phyloP scores from a whole-genome alignment of 257 asterid species.

The Echium plantagineum region DNA sequence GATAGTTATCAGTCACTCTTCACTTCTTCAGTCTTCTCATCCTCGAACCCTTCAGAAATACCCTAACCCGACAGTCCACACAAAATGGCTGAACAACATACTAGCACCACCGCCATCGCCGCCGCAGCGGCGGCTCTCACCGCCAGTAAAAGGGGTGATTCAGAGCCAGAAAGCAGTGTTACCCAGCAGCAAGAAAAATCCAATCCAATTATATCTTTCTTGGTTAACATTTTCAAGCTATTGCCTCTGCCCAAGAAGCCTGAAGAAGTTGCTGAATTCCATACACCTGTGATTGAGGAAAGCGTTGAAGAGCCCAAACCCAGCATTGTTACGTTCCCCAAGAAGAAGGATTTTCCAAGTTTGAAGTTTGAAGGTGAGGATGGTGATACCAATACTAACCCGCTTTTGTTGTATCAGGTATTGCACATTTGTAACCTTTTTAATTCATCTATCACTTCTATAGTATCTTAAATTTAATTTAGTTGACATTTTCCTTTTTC shows the following conservation, averaged over 20 bases:
- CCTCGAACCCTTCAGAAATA: neutral
- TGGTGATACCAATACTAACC: constrained; percentile 1
- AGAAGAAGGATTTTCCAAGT: neutral
- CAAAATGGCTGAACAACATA: neutral
- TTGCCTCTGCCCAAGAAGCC: neutral
- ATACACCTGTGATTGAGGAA: neutral
- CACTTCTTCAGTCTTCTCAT: no score
- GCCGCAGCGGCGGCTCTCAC: neutral
- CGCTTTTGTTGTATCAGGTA: neutral
- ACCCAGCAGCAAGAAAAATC: neutral
- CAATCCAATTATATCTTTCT: neutral
- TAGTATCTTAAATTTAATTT: no score
- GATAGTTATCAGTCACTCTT: no score
- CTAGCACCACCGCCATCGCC: neutral
- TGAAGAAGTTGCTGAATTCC: neutral
- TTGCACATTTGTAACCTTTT: neutral
- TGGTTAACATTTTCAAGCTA: neutral
- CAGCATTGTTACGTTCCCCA: neutral
- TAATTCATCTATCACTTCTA: no score
- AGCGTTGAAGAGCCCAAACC: neutral
- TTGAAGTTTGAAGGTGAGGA: neutral
- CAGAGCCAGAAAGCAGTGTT: neutral
- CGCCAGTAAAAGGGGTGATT: neutral
- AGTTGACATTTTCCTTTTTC: no score
- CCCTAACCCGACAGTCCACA: neutral